These are phyloP conservation scores for Oehlia diaphana DNA, from an alignment of 192 early-diverging fungal genomes.

Conservation along the genomic window DNA sequence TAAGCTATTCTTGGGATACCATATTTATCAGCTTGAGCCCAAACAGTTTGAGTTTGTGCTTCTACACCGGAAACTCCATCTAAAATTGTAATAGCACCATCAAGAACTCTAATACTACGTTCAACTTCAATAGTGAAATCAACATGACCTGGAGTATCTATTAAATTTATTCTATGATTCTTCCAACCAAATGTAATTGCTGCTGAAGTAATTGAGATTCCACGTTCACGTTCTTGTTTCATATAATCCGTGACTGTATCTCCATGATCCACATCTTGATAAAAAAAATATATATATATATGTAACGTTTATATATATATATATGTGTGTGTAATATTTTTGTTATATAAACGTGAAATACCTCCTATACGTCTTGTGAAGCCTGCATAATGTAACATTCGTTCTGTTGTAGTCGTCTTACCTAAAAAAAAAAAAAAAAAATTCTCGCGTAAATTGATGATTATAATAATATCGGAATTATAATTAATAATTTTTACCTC, in stretches of 20 bases:
- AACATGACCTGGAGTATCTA: constrained; percentile 95
- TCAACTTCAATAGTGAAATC: constrained; percentile 98
- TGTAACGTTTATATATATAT: too few species aligned
- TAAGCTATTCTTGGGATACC: constrained; percentile 79
- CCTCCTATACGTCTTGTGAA: constrained; percentile 85
- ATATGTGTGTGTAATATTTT: too few species aligned
- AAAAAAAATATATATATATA: background rate
- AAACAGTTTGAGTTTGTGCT: constrained; percentile 96
- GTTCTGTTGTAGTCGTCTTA: constrained; percentile 96
- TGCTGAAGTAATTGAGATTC: constrained; percentile 93
- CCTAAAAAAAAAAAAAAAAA: constrained; percentile 28
- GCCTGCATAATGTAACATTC: constrained; percentile 95
- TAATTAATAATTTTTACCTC: too few species aligned
- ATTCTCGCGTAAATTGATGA: too few species aligned
- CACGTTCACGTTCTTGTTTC: constrained; percentile 83
- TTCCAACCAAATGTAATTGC: constrained; percentile 65
- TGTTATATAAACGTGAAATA: constrained; percentile 34
- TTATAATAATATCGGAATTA: too few species aligned
- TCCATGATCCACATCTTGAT: constrained; percentile 84
- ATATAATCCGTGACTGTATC: constrained; percentile 94
- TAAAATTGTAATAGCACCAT: constrained; percentile 90
- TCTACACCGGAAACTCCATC: constrained; percentile 96
- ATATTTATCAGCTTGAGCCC: constrained; percentile 85
- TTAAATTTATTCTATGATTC: constrained; percentile 71
- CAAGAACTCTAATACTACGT: constrained; percentile 86